These are phyloP conservation scores for Globisporangium uncinulatum DNA, from an alignment of 352 stramenopile genomes.

Conservation along the genomic window DNA sequence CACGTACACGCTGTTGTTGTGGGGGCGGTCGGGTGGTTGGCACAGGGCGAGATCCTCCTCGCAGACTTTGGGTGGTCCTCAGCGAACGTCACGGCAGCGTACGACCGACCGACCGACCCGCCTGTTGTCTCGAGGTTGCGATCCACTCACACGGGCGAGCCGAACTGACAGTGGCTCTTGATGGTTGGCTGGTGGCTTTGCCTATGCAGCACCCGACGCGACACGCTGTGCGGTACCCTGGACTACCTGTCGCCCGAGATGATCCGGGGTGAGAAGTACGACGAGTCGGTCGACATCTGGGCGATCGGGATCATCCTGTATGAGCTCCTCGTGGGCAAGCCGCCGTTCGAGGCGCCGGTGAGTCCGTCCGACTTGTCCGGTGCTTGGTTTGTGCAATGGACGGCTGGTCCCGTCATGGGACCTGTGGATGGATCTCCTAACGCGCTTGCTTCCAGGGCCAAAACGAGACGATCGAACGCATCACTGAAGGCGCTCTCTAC, in stretches of 20 bases:
- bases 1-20: background rate
- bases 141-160: too few relatives aligned
- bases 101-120: slow-evolving; percentile 10
- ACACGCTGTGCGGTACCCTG: slow-evolving; percentile 98
- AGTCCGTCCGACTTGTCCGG: background rate
- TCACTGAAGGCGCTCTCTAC: slow-evolving; percentile 79
- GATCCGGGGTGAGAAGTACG: slow-evolving; percentile 97
- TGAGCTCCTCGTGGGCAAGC: slow-evolving; percentile 96
- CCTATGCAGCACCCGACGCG: slow-evolving; percentile 71
- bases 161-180: background rate
- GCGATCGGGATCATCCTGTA: slow-evolving; percentile 98
- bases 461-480: slow-evolving; percentile 94
- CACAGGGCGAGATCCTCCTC: slow-evolving; percentile 93
- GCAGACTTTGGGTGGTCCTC: slow-evolving; percentile 99
- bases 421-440: background rate
- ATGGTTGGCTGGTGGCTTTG: background rate
- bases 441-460: slow-evolving; percentile 60
- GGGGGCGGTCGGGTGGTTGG: background rate
- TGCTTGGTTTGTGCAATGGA: background rate
- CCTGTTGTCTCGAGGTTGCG: too few relatives aligned
- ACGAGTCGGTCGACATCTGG: slow-evolving; percentile 99
- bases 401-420: too few relatives aligned
- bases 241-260: slow-evolving; percentile 99
- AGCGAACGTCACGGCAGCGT: slow-evolving; percentile 73
- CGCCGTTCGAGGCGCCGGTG: slow-evolving; percentile 95